Conservation (phyloP, 2,329 filamentous ascomycete species). For the Cordyceps javanica region DNA sequence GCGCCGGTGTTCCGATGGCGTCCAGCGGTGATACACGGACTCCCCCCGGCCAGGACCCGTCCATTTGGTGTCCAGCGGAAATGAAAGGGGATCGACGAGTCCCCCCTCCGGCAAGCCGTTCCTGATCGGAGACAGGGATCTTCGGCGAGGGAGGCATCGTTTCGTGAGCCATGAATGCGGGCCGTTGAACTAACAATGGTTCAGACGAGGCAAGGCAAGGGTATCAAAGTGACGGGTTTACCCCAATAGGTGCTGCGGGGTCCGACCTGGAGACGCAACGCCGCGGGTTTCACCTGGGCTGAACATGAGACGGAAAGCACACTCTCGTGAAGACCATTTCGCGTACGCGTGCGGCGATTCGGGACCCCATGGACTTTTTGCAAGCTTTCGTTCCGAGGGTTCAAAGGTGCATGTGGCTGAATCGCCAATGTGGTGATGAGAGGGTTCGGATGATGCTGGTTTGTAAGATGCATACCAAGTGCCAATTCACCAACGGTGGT, state of each 20-base stretch:
- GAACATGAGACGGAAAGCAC: constrained; percentile 1
- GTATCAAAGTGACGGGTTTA: too few species aligned
- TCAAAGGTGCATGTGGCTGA: background rate
- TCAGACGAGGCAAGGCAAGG: too few species aligned
- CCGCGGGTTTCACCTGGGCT: constrained; percentile 2
- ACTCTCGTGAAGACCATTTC: background rate
- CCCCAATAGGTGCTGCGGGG: background rate
- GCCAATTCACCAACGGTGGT: too few species aligned
- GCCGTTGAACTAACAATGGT: background rate
- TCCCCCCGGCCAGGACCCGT: background rate
- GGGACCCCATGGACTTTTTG: too few species aligned
- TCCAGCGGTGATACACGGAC: background rate
- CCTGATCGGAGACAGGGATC: background rate
- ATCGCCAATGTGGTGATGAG: background rate
- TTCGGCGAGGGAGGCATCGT: background rate
- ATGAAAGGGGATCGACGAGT: constrained; percentile 12
- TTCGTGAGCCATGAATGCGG: background rate
- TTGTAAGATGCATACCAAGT: too few species aligned
- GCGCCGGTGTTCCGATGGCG: background rate
- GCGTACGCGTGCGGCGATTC: background rate
- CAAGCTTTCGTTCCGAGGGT: background rate
- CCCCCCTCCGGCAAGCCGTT: background rate
- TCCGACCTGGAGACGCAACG: background rate
- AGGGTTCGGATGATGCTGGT: too few species aligned
- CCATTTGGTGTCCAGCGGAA: background rate